These are phyloP conservation scores for Datisca glomerata DNA, from an alignment of 306 rosid species.

Conservation along the genomic window DNA sequence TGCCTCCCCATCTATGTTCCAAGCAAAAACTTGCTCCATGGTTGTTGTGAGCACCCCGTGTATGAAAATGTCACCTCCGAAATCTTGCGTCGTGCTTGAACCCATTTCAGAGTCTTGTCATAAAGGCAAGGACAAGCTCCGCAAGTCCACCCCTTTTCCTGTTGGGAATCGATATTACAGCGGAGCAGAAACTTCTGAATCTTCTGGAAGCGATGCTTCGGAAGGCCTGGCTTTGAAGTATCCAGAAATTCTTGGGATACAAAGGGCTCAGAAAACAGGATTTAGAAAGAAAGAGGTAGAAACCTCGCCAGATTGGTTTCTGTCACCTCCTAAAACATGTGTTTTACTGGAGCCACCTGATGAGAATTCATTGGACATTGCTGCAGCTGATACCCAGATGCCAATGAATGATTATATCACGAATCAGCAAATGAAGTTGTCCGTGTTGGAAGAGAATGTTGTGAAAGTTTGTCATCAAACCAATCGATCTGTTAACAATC, in stretches of 20 bases:
- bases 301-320: conserved; percentile 62
- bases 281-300: conserved; percentile 36
- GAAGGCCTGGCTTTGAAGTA: conserved; percentile 41
- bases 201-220: conserved; percentile 32
- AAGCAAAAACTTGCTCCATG: conserved; percentile 34
- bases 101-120: conserved; percentile 45
- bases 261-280: conserved; percentile 24
- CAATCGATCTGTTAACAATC: conserved; percentile 12
- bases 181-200: conserved; percentile 28
- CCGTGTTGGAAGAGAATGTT: conserved; percentile 10
- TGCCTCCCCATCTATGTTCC: conserved; percentile 22
- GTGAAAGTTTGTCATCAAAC: conserved; percentile 20
- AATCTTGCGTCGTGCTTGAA: conserved; percentile 79
- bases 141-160: conserved; percentile 74
- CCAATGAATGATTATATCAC: conserved; percentile 6
- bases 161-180: conserved; percentile 36
- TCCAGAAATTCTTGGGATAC: conserved; percentile 57
- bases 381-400: conserved; percentile 10
- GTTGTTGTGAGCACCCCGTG: conserved; percentile 66
- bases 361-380: conserved; percentile 28
- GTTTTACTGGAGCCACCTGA: conserved; percentile 61
- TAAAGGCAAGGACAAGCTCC: conserved; percentile 20
- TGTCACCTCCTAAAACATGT: conserved; percentile 90
- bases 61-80: conserved; percentile 76
- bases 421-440: conserved; percentile 12